These are phyloP conservation scores for Tylopilus sp. DNA, from an alignment of 768 basidiomycete genomes.

Conservation along the genomic window DNA sequence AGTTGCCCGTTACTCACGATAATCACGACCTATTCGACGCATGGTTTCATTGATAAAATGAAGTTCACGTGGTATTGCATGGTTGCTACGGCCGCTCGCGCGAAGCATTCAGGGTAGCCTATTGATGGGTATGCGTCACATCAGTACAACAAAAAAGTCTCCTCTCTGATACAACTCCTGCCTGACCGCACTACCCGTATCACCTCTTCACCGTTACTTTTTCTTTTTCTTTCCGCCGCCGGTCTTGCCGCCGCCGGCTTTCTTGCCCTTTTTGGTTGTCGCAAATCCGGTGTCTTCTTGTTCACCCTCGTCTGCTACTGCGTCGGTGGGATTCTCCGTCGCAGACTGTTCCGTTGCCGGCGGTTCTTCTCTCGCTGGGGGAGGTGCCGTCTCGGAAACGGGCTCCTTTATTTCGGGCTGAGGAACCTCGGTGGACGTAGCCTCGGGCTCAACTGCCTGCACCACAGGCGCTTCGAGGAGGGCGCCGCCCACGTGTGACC, in stretches of 20 bases:
- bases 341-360: slow-evolving; percentile 1
- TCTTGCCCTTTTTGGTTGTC: not conserved
- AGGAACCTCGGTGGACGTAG: not conserved
- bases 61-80: not conserved
- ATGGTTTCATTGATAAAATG: no score
- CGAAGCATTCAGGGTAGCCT: not conserved
- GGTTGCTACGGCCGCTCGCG: not conserved
- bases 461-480: not conserved
- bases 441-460: not conserved
- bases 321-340: slow-evolving; percentile 10
- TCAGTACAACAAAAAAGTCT: not conserved
- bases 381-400: not conserved
- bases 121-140: not conserved
- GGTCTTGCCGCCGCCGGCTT: slow-evolving; percentile 1
- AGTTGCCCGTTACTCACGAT: no score
- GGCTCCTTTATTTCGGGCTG: not conserved
- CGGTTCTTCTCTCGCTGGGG: not conserved
- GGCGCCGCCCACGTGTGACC: not conserved
- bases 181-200: slow-evolving; percentile 2
- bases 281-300: not conserved
- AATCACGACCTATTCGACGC: no score
- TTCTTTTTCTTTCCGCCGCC: slow-evolving; percentile 9
- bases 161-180: not conserved
- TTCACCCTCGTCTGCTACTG: slow-evolving; percentile 4
- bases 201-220: slow-evolving; percentile 3